phyloP scores from a whole-genome alignment of 2,329 filamentous ascomycete species.

The Elsinoe australis region DNA sequence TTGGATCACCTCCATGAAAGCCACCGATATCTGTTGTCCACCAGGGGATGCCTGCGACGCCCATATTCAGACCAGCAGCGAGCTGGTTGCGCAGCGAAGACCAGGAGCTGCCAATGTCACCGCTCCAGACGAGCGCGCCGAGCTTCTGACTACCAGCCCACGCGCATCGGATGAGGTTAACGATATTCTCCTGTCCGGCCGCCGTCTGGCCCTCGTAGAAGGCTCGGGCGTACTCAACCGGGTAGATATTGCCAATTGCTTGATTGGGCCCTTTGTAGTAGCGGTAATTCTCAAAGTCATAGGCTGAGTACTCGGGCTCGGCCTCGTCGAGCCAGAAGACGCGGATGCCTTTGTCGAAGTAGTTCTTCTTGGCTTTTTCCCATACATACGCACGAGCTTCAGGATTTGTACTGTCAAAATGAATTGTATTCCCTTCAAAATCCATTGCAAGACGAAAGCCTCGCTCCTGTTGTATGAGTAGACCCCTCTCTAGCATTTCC shows the following conservation, averaged over 20 bases:
- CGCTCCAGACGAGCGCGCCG: slow-evolving; percentile 59
- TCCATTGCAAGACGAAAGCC: slow-evolving; percentile 53
- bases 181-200: slow-evolving; percentile 49
- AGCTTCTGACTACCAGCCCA: slow-evolving; percentile 56
- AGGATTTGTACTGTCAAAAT: slow-evolving; percentile 59
- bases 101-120: slow-evolving; percentile 61
- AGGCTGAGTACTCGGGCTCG: slow-evolving; percentile 57
- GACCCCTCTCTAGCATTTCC: slow-evolving; percentile 55
- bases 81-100: slow-evolving; percentile 52
- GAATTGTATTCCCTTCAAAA: slow-evolving; percentile 51
- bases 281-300: slow-evolving; percentile 61
- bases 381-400: slow-evolving; percentile 53
- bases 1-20: slow-evolving; percentile 57
- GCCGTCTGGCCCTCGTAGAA: slow-evolving; percentile 53
- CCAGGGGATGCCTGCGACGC: slow-evolving; percentile 56
- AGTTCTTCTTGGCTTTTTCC: slow-evolving; percentile 52
- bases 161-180: slow-evolving; percentile 52
- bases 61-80: slow-evolving; percentile 58
- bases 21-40: slow-evolving; percentile 66
- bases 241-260: slow-evolving; percentile 54
- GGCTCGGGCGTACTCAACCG: slow-evolving; percentile 49
- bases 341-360: slow-evolving; percentile 54
- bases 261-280: slow-evolving; percentile 51
- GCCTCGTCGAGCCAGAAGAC: slow-evolving; percentile 64
- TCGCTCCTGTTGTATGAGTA: slow-evolving; percentile 54